Evolutionary conservation across 495 filamentous ascomycete genomes (phyloP).

Genomic region (Apodospora peruviana): DNA sequence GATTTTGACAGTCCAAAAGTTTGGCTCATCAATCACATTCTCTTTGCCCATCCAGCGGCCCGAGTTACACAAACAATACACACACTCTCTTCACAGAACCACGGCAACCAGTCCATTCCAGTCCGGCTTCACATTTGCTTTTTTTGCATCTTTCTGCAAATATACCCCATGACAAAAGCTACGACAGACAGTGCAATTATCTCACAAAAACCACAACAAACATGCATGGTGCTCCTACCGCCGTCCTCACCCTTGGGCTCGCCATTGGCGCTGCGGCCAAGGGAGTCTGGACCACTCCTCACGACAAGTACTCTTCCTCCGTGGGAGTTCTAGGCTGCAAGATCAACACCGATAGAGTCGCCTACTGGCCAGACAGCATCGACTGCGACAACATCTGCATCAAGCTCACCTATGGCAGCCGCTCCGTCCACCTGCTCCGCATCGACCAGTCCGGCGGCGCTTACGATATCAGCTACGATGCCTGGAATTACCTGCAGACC

Average conservation of each 20-base stretch:
- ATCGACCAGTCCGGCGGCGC: slow-evolving; percentile 36
- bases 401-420: slow-evolving; percentile 25
- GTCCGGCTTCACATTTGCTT: background rate
- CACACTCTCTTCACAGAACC: background rate
- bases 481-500: slow-evolving; percentile 36
- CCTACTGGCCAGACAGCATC: slow-evolving; percentile 34
- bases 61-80: background rate
- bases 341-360: slow-evolving; percentile 33
- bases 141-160: background rate
- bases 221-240: background rate
- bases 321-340: slow-evolving; percentile 42
- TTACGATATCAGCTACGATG: slow-evolving; percentile 37
- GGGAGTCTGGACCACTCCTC: slow-evolving; percentile 19
- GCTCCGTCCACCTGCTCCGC: slow-evolving; percentile 32
- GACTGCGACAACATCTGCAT: slow-evolving; percentile 41
- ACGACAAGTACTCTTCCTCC: slow-evolving; percentile 35
- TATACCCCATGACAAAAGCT: background rate
- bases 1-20: background rate
- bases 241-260: background rate
- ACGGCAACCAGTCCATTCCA: background rate
- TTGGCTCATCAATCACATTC: background rate
- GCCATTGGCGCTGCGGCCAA: background rate
- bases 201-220: background rate
- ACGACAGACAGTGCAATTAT: background rate
- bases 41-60: background rate